Evolutionary conservation across 441 rosid species (phyloP), one percentile per base, ranked within the genome.

Genomic region (Erodium trifolium): DNA sequence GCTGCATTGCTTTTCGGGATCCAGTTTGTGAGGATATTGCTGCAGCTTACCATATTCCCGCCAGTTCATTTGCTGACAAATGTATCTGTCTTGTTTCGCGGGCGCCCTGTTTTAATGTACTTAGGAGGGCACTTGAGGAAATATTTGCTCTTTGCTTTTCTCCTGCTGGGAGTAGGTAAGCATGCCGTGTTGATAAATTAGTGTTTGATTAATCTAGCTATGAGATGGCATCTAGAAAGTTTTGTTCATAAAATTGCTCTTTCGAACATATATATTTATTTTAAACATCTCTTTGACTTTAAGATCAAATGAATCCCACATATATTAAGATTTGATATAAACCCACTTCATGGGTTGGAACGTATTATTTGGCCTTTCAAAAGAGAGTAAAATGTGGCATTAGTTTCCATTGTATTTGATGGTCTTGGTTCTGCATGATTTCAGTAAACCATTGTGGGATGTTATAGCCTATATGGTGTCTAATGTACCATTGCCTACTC

Each of bases 391-490:
- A 57, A 57, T 57, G 27, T 63, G 39, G 29, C 69, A 12, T n/a
- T 68, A 70, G 67, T 68, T 70, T 69, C 68, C 55, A 3, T 67
- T 78, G 68, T 59, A 68, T 73, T 73, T 86, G 78, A 80, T 70
- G 51, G 76, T 80, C 68, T 77, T 73, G 68, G 49, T 82, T 47
- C 82, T 76, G 60, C 34, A 78, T 70, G 72, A 67, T 90, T 83
- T 79, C 98, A 92, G 99, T 87, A 90, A 87, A 86, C 97, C 95
- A 11, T 76, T 95, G 65, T 95, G 98, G 99, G 98, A 92, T 66
- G 80, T 84, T 77, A 90, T 95, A 63, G 79, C 91, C 68, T 72
- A 82, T 75, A 78, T 85, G 83, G 91, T 92, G 47, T 84, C 91
- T 65, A 87, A 87, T 75, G 98, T 95, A 66, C 96, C 98, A 67